Percentiles rank a stretch among this genome's conserved stretches.
These are phyloP conservation scores for Solanum infundibuliforme DNA, from an alignment of 257 asterid genomes.

Conservation along the genomic window DNA sequence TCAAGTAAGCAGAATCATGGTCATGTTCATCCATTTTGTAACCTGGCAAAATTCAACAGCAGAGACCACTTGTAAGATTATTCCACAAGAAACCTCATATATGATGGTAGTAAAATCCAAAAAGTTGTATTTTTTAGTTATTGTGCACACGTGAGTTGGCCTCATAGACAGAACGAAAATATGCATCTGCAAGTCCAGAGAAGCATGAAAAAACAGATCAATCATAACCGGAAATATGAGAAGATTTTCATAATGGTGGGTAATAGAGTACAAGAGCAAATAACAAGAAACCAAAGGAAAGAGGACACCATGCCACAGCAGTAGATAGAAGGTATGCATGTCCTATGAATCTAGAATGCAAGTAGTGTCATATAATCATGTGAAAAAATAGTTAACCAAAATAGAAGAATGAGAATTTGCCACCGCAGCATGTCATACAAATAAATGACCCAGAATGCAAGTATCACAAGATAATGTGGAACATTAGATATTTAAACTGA, in stretches of 20 bases:
- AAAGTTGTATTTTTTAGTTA: too few species aligned
- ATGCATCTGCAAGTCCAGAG: not conserved
- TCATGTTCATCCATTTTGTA: conserved; percentile 48
- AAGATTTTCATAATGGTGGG: not conserved
- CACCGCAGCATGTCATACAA: not conserved
- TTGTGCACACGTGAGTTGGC: not conserved
- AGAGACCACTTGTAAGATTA: not conserved
- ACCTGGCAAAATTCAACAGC: conserved; percentile 22
- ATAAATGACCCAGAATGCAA: not conserved
- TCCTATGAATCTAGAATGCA: not conserved
- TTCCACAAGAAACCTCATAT: not conserved
- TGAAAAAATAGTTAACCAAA: not conserved
- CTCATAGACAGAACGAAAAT: not conserved
- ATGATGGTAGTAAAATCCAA: not conserved
- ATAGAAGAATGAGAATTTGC: not conserved
- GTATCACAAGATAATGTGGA: not conserved
- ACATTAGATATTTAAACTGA: not conserved
- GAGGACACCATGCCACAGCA: not conserved
- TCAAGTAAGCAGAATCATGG: conserved; percentile 29
- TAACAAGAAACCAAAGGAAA: not conserved
- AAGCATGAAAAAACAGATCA: not conserved
- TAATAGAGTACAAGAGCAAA: not conserved
- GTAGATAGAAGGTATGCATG: not conserved
- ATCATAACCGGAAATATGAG: not conserved
- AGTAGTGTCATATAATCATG: not conserved